Conservation (phyloP, 2,329 filamentous ascomycete genomes). For the Fusarium chlamydosporum region DNA sequence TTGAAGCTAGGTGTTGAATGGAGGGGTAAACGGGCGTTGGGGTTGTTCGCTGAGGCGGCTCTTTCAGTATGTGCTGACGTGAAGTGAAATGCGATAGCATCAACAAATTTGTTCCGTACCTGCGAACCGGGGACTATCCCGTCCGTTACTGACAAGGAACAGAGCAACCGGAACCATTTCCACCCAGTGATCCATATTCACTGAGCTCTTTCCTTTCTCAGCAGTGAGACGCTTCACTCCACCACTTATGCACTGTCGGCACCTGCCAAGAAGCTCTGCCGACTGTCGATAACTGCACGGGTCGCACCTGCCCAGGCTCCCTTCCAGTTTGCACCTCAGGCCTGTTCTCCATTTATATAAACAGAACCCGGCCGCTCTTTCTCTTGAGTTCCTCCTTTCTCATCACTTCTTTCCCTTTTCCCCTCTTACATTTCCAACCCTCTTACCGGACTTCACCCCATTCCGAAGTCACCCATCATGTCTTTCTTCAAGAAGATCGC, state of each 20-base stretch:
- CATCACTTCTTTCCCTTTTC: conserved; percentile 16
- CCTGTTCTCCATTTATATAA: conserved; percentile 39
- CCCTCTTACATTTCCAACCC: conserved; percentile 3
- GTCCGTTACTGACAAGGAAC: conserved; percentile 5
- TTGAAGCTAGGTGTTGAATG: conserved; percentile 20
- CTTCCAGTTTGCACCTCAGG: conserved; percentile 22
- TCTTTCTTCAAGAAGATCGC: conserved; percentile 62
- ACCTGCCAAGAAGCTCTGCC: conserved; percentile 32
- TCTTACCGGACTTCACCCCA: conserved; percentile 14
- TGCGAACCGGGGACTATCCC: background rate
- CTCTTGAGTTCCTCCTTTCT: conserved; percentile 18
- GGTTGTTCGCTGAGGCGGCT: conserved; percentile 7
- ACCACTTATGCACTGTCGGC: conserved; percentile 32
- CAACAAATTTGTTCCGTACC: conserved; percentile 20
- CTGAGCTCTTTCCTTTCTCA: conserved; percentile 19
- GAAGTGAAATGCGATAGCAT: conserved; percentile 20
- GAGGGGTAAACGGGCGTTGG: conserved; percentile 33
- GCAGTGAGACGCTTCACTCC: conserved; percentile 37
- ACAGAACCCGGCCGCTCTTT: conserved; percentile 25
- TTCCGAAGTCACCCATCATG: conserved; percentile 52
- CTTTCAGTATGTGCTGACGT: background rate
- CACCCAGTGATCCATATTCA: conserved; percentile 19
- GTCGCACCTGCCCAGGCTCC: conserved; percentile 12
- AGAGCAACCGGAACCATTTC: background rate
- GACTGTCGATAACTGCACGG: conserved; percentile 30